Percentiles rank a stretch among this genome's conserved stretches.
These are phyloP conservation scores for Oropetium thomaeum DNA, from an alignment of 176 grass and related monocot species.

Conservation along the genomic window DNA sequence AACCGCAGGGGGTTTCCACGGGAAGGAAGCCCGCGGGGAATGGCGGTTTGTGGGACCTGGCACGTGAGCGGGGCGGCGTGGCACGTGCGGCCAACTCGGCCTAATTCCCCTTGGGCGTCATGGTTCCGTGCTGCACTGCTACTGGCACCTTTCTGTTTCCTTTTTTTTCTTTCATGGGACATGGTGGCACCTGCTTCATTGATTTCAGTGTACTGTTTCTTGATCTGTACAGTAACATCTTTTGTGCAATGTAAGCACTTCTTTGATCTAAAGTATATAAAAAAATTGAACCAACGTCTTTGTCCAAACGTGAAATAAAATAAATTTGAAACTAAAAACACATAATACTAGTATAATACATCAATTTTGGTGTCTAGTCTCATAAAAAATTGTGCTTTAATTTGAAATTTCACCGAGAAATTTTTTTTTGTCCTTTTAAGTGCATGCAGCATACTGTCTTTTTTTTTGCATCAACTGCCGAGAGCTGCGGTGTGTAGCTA, in stretches of 20 bases:
- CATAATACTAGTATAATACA: too few relatives aligned
- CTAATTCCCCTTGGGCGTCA: neutral
- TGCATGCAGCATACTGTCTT: too few relatives aligned
- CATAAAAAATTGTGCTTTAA: too few relatives aligned
- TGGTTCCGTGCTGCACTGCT: constrained; percentile 7
- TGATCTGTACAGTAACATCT: neutral
- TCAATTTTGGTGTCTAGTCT: too few relatives aligned
- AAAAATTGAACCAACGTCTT: neutral
- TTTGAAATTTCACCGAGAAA: neutral
- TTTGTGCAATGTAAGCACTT: neutral
- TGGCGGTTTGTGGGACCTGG: constrained; percentile 39
- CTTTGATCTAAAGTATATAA: too few relatives aligned
- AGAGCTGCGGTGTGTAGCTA: neutral
- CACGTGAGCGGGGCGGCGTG: constrained; percentile 33
- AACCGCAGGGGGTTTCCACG: constrained; percentile 27
- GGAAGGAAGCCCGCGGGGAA: constrained; percentile 14
- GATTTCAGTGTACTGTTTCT: neutral
- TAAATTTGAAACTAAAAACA: neutral
- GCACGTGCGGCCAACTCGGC: constrained; percentile 41
- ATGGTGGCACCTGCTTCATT: constrained; percentile 11
- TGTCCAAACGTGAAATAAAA: neutral
- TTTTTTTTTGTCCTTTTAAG: too few relatives aligned
- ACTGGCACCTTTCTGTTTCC: neutral
- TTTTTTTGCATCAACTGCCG: too few relatives aligned
- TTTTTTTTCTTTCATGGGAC: neutral